phyloP scores from a whole-genome alignment of 352 stramenopile genomes.

The Globisporangium irregulare region DNA sequence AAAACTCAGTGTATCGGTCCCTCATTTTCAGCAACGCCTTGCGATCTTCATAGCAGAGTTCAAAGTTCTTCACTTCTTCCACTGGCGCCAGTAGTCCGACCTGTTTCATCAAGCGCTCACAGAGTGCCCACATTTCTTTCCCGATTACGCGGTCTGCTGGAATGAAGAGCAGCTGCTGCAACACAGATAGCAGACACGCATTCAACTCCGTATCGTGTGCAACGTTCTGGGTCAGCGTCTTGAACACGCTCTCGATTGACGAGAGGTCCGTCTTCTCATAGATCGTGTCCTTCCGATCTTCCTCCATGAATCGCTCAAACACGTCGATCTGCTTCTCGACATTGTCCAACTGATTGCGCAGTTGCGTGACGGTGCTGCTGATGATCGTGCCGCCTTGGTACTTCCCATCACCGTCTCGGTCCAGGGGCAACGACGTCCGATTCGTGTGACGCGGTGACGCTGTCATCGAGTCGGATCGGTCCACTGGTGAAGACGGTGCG shows the following conservation, averaged over 20 bases:
- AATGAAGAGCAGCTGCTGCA: constrained; percentile 87
- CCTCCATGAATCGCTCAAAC: constrained; percentile 86
- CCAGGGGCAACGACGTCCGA: constrained; percentile 19
- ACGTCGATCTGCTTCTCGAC: constrained; percentile 89
- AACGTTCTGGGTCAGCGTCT: constrained; percentile 52
- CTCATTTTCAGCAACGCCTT: constrained; percentile 73
- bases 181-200: constrained; percentile 69
- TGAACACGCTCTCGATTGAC: constrained; percentile 67
- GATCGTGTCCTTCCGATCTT: constrained; percentile 85
- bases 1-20: constrained; percentile 72
- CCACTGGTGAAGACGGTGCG: constrained; percentile 49
- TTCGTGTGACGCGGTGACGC: constrained; percentile 13
- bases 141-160: constrained; percentile 75
- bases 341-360: constrained; percentile 82
- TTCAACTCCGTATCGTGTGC: constrained; percentile 61
- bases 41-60: constrained; percentile 79
- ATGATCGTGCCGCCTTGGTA: constrained; percentile 46
- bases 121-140: constrained; percentile 86
- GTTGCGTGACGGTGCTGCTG: constrained; percentile 66
- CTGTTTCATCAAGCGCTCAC: constrained; percentile 77
- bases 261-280: constrained; percentile 78
- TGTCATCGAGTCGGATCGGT: constrained; percentile 24
- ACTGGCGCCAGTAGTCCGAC: constrained; percentile 72
- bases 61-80: constrained; percentile 76
- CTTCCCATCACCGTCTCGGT: constrained; percentile 14